Base-by-base conservation (phyloP, 805 yeast species). In the Candida lessepsii region DNA sequence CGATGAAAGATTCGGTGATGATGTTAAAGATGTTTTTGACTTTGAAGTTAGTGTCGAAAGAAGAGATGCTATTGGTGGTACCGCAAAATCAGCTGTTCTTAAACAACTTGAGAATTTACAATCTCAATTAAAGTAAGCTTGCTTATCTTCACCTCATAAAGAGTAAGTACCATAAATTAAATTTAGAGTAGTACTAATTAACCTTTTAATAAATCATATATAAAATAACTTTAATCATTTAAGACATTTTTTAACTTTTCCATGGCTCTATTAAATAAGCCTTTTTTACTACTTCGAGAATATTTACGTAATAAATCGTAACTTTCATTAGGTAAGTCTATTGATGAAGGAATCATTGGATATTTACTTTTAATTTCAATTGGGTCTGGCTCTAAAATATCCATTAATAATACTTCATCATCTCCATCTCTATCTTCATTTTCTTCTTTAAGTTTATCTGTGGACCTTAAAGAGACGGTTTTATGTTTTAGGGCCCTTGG, bases 21-120 rank as follows among this genome's bases (percentile, higher is more conserved):
- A 93, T 59, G 95, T 93, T 10, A 76, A 66, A 46, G 83, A 80
- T 31, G 88, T 86, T n/a, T 93, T 93, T 58, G 75, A 91, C 66
- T 93, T 91, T 60, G 98, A 93, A 59, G 80, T 76, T 45, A 85
- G 96, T 58, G 98, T 93, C 17, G 99, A 93, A 71, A 86, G 96
- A 75, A 86, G 99, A 70, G 80, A 83, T 37, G 96, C 98, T 15
- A 89, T 81, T 41, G 99, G 99, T 46, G 99, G 99, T 51, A 90
- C 99, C 23, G 96, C 98, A 11, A 88, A 82, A 63, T 64, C 80
- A 25, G 97, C 99, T 11, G 86, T 93, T n/a, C 57, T 79, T 36
- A 76, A 79, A 54, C 99, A 93, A 64, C 67, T 91, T 34, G 60
- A 57, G 2, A 52, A 47, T 38, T 61, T 76, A 49, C 51, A 49